Conservation (phyloP, 1,139 yeast species). For the Scheffersomyces illinoinensis region DNA sequence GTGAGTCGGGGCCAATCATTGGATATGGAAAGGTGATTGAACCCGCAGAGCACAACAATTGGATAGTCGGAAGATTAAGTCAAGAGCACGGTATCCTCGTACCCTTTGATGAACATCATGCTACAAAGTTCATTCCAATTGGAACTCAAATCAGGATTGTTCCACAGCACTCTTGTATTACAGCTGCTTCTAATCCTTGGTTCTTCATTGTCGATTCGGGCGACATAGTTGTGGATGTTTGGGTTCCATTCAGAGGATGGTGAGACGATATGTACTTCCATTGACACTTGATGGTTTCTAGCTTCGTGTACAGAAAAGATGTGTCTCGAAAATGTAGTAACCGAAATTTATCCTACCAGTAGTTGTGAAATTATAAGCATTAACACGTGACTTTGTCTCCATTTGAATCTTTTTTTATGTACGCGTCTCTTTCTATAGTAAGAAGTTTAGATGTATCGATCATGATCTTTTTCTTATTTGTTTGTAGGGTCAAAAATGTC, state of each 20-base stretch:
- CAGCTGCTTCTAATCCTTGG: constrained; percentile 64
- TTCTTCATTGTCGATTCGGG: constrained; percentile 54
- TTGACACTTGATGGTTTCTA: not conserved
- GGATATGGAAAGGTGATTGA: constrained; percentile 49
- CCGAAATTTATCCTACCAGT: not conserved
- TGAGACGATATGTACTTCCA: constrained; percentile 8
- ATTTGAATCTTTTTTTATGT: too few species aligned
- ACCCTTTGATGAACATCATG: constrained; percentile 27
- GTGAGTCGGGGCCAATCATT: constrained; percentile 57
- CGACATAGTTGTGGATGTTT: constrained; percentile 59
- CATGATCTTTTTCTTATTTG: not conserved
- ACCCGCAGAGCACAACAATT: constrained; percentile 41
- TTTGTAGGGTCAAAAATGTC: not conserved
- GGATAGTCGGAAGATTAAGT: constrained; percentile 59
- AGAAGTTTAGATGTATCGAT: too few species aligned
- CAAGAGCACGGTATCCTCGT: constrained; percentile 67
- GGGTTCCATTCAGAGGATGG: constrained; percentile 73
- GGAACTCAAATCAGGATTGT: constrained; percentile 57
- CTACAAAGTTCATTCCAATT: constrained; percentile 41
- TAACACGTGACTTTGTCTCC: not conserved
- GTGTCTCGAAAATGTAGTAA: not conserved
- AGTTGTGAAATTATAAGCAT: too few species aligned
- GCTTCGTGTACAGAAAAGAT: too few species aligned
- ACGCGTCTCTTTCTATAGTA: not conserved
- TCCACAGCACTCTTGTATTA: constrained; percentile 78